Percentiles rank a stretch among this genome's conserved stretches.
Evolutionary conservation across 2,329 filamentous ascomycete species (phyloP).

Genomic region (Fusarium sp.): DNA sequence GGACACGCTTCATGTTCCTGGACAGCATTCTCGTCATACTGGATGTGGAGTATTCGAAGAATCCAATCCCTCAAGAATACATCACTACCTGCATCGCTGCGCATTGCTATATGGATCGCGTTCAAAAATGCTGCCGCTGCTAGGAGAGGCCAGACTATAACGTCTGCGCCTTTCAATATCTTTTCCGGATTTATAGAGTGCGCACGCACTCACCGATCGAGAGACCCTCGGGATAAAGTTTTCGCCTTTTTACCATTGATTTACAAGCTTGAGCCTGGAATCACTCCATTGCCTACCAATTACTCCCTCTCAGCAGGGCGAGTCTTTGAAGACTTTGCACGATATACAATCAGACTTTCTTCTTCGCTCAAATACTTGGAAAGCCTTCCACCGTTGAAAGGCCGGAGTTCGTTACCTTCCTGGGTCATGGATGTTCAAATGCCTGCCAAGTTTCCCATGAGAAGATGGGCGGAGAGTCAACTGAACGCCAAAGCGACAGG

Average conservation of each 20-base stretch:
- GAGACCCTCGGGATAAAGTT: slow-evolving; percentile 31
- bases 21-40: slow-evolving; percentile 32
- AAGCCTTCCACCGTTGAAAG: slow-evolving; percentile 19
- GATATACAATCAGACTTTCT: slow-evolving; percentile 23
- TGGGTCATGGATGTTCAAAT: slow-evolving; percentile 35
- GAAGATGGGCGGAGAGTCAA: slow-evolving; percentile 27
- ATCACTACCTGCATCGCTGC: slow-evolving; percentile 19
- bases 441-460: slow-evolving; percentile 29
- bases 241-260: slow-evolving; percentile 33
- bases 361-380: slow-evolving; percentile 28
- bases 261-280: slow-evolving; percentile 23
- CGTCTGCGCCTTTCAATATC: slow-evolving; percentile 21
- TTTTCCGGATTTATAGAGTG: slow-evolving; percentile 32
- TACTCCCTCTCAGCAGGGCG: slow-evolving; percentile 24
- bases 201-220: slow-evolving; percentile 26
- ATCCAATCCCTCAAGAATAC: slow-evolving; percentile 18
- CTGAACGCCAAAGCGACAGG: slow-evolving; percentile 19
- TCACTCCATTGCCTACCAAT: slow-evolving; percentile 19
- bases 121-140: slow-evolving; percentile 29
- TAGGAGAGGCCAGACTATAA: slow-evolving; percentile 10
- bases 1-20: slow-evolving; percentile 24
- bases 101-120: slow-evolving; percentile 27
- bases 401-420: slow-evolving; percentile 16
- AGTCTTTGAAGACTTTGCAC: slow-evolving; percentile 28
- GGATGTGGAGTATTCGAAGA: slow-evolving; percentile 32